Evolutionary conservation across 2,329 filamentous ascomycete species (phyloP), one percentile per base, ranked within the genome.

Genomic region (Cordyceps javanica): DNA sequence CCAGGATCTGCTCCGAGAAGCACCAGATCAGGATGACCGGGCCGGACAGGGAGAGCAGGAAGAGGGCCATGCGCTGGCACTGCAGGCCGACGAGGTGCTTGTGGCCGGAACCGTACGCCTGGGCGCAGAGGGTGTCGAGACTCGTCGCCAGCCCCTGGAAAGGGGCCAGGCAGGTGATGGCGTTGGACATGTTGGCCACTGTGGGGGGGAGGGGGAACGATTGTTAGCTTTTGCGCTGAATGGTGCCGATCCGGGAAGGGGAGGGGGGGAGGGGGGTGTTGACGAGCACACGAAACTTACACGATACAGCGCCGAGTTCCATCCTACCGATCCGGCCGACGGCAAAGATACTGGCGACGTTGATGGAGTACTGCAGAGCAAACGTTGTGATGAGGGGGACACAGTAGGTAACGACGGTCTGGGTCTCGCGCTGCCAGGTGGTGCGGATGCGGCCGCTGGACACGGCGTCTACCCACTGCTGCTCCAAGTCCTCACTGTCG

Each of bases 51-150:
- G 79, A 69, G 76, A 88, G 86, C 3, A 94, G 79, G 67, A 94
- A 92, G 67, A 79, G 88, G 1, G 89, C 77, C 89, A 93, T 93
- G 58, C 89, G 81, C 72, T 94, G 89, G 61, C 90, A 80, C 66
- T 94, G 90, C 56, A 94, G 71, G 2, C 90, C 90, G 11, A 97
- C 93, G 5, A 97, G 82, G 64, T 92, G 89, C 68, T 89, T 95
- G 69, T 88, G 89, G 0, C 93, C 93, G 0, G 90, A 95, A 2
- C 94, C 93, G 68, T 95, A 97, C 0, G 94, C 93, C 72, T 97
- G 93, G 0, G 93, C 85, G 70, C 93, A 97, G 2, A 97, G 83
- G 0, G 93, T 97, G 72, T 97, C 93, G 38, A 97, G 78, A 62
- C 88, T 90, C 5, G 93, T 97, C 1, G 91, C 88, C 14, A 97